Conservation (phyloP, 257 asterid species). For the Salvia hispanica region DNA sequence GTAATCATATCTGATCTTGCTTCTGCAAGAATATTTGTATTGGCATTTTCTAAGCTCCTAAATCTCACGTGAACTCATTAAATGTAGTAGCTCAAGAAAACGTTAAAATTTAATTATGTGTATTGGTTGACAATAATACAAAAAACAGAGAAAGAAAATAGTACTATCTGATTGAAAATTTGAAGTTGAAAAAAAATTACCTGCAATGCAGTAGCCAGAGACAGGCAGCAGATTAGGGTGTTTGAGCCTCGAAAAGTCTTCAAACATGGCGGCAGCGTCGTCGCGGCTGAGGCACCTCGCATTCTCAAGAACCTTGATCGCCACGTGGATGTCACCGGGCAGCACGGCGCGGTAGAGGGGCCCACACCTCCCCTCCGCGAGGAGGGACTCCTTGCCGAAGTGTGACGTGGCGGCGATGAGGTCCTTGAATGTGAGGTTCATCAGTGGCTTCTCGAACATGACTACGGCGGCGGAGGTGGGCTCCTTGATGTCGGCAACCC, state of each 20-base stretch:
- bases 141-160: background rate
- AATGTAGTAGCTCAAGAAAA: constrained; percentile 31
- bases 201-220: constrained; percentile 93
- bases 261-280: constrained; percentile 72
- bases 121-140: background rate
- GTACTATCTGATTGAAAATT: background rate
- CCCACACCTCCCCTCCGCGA: constrained; percentile 85
- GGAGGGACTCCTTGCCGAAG: constrained; percentile 85
- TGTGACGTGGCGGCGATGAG: constrained; percentile 84
- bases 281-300: constrained; percentile 56
- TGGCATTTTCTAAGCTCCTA: constrained; percentile 29
- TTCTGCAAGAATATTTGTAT: constrained; percentile 36
- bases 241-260: constrained; percentile 66
- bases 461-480: constrained; percentile 86
- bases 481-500: constrained; percentile 91
- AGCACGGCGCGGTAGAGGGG: constrained; percentile 92
- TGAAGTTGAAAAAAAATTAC: constrained; percentile 32
- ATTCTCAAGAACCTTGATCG: constrained; percentile 83
- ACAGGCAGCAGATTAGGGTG: constrained; percentile 81
- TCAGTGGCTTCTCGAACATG: constrained; percentile 95
- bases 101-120: background rate
- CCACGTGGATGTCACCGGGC: constrained; percentile 95
- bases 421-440: constrained; percentile 92
- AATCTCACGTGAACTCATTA: constrained; percentile 69
- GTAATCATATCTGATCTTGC: constrained; percentile 43